These are phyloP conservation scores for Hyaloscypha variabilis DNA, from an alignment of 495 filamentous ascomycete species.

Conservation along the genomic window DNA sequence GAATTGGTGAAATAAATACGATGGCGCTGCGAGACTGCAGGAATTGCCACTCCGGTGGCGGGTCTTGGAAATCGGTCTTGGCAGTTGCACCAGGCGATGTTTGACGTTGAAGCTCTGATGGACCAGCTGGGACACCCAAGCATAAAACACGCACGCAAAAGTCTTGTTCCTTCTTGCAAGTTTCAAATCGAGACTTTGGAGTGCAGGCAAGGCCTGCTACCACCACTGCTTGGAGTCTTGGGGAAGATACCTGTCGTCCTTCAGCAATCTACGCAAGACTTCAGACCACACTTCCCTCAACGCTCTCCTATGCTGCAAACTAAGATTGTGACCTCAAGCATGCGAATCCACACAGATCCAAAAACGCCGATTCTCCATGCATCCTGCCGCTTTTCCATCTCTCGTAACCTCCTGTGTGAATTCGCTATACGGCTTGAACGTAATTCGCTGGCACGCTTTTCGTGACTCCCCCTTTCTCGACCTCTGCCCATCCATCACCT, in stretches of 20 bases:
- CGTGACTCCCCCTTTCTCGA: constrained; percentile 87
- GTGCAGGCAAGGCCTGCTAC: not conserved
- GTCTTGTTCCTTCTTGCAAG: not conserved
- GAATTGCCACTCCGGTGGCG: not conserved
- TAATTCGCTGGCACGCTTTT: constrained; percentile 95
- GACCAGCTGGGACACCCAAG: not conserved
- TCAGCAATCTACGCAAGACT: not conserved
- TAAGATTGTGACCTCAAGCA: not conserved
- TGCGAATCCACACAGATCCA: not conserved
- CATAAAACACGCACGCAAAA: not conserved
- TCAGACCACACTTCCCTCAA: not conserved
- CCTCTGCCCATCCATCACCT: constrained; percentile 96
- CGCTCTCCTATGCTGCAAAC: not conserved
- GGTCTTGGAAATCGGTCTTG: not conserved
- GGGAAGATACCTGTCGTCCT: not conserved
- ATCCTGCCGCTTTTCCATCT: not conserved
- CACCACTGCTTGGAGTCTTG: not conserved
- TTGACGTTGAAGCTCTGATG: not conserved
- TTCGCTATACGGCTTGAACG: constrained; percentile 69
- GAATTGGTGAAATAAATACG: not conserved
- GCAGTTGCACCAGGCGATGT: not conserved
- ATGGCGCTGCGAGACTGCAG: not conserved
- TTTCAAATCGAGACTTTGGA: not conserved
- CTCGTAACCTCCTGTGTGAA: not conserved
- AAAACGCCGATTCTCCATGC: constrained; percentile 10